Base-by-base conservation (phyloP, 768 basidiomycete genomes). In the Kwoniella sp. region DNA sequence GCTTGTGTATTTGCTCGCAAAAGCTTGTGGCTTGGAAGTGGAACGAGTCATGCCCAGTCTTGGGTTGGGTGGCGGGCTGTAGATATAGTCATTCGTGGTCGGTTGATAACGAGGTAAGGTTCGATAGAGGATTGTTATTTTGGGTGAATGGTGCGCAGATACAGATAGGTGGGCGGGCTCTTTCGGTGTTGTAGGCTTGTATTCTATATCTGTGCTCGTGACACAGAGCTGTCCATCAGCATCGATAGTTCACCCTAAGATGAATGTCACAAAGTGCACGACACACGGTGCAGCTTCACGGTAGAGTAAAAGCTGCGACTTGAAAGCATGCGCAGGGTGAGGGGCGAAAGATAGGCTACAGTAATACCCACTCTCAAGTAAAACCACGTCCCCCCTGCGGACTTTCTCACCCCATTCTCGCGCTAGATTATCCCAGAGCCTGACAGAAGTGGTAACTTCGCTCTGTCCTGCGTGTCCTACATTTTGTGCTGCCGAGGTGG, bases 321-420 rank as follows among this genome's bases (percentile, higher is more conserved):
- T n/a, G n/a, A n/a, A n/a, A n/a, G n/a, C n/a, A n/a, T n/a, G n/a
- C n/a, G 33, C 33, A 33, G 7, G 33, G 7, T 33, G 33, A 2
- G 27, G 53, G 9, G 21, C 26, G 2, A 13, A n/a, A n/a, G n/a
- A n/a, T n/a, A n/a, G n/a, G n/a, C n/a, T n/a, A n/a, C n/a, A n/a
- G n/a, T n/a, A n/a, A n/a, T n/a, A 72, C 74, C 68, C 60, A 76
- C 74, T 72, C 40, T 73, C 68, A 3, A 76, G 63, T 19, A 74
- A 44, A 15, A 77, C 60, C 0, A 74, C 71, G 60, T 77, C 75
- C 3, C 75, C 75, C 48, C 69, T 52, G 24, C 73, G 53, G n/a
- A 74, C 55, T 30, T 33, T 62, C 13, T 64, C 69, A 7, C 66
- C 67, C 71, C 63, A 72, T 5, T 72, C 69, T 55, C 59, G 55